These are phyloP conservation scores for Pogostemon cablin DNA, from an alignment of 257 asterid genomes.

Conservation along the genomic window DNA sequence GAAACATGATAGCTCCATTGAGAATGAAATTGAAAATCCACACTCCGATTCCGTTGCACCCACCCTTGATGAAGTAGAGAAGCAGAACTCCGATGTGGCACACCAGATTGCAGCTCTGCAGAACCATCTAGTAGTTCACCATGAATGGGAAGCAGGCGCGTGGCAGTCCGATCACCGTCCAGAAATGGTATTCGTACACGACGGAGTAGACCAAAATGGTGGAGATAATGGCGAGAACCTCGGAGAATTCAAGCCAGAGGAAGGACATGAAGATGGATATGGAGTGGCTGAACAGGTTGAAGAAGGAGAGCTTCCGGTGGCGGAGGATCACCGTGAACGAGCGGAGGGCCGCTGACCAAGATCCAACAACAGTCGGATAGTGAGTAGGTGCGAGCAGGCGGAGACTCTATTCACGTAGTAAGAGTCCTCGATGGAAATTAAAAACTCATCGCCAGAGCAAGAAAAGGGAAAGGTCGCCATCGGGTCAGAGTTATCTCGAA, in stretches of 20 bases:
- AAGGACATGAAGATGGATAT: conserved; percentile 67
- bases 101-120: conserved; percentile 63
- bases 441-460: too few relatives aligned
- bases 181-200: conserved; percentile 87
- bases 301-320: conserved; percentile 50
- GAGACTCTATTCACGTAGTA: too few relatives aligned
- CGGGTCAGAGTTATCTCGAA: too few relatives aligned
- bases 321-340: conserved; percentile 50
- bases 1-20: conserved; percentile 64
- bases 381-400: too few relatives aligned
- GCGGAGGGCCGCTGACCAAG: conserved; percentile 39
- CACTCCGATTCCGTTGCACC: conserved; percentile 88
- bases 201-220: conserved; percentile 61
- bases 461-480: too few relatives aligned
- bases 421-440: too few relatives aligned
- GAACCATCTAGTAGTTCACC: conserved; percentile 60
- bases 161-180: conserved; percentile 85
- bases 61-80: conserved; percentile 74
- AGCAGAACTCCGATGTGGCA: conserved; percentile 77
- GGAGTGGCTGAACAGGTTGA: conserved; percentile 63
- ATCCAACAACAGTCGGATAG: too few relatives aligned
- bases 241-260: conserved; percentile 89
- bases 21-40: conserved; percentile 84
- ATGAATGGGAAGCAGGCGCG: conserved; percentile 77
- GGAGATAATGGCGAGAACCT: conserved; percentile 64